A percentile compares a stretch with the other conserved stretches of the same genome.
Evolutionary conservation across 345 rosid genomes (phyloP).

Genomic region (Erucastrum elatum): DNA sequence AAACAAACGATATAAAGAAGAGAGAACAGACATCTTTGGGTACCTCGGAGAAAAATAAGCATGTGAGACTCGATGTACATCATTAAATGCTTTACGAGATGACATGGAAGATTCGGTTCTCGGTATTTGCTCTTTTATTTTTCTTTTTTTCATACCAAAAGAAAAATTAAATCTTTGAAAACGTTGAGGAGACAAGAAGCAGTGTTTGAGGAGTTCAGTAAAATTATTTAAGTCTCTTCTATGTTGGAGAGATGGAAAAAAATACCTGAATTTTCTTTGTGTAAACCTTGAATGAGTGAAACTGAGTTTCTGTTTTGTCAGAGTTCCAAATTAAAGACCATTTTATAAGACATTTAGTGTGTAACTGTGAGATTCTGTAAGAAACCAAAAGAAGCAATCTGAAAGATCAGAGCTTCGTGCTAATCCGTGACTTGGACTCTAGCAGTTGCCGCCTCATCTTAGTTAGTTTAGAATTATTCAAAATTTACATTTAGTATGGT

Average conservation of each 20-base stretch:
- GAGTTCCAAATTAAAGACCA: neutral
- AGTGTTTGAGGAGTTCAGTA: conserved; percentile 48
- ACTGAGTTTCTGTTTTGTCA: conserved; percentile 31
- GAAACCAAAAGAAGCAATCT: conserved; percentile 39
- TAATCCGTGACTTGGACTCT: conserved; percentile 36
- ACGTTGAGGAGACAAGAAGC: conserved; percentile 50
- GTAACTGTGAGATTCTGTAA: conserved; percentile 31
- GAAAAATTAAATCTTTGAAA: conserved; percentile 13
- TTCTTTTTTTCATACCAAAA: neutral
- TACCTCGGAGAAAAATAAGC: conserved; percentile 48
- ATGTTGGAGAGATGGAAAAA: conserved; percentile 21
- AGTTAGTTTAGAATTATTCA: no score
- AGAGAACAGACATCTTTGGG: conserved; percentile 79
- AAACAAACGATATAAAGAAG: conserved; percentile 2
- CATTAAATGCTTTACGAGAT: conserved; percentile 59
- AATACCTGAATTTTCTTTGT: conserved; percentile 1
- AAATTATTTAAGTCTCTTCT: conserved; percentile 5
- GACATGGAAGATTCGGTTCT: conserved; percentile 76
- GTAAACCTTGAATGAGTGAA: conserved; percentile 1
- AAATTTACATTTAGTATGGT: no score
- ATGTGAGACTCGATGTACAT: conserved; percentile 55
- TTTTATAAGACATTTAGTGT: conserved; percentile 8
- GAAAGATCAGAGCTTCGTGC: conserved; percentile 31
- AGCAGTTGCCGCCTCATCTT: conserved; percentile 27
- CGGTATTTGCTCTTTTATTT: conserved; percentile 44